These are phyloP conservation scores for Blastobotrys serpentis DNA, from an alignment of 1,139 yeast genomes.

Conservation along the genomic window DNA sequence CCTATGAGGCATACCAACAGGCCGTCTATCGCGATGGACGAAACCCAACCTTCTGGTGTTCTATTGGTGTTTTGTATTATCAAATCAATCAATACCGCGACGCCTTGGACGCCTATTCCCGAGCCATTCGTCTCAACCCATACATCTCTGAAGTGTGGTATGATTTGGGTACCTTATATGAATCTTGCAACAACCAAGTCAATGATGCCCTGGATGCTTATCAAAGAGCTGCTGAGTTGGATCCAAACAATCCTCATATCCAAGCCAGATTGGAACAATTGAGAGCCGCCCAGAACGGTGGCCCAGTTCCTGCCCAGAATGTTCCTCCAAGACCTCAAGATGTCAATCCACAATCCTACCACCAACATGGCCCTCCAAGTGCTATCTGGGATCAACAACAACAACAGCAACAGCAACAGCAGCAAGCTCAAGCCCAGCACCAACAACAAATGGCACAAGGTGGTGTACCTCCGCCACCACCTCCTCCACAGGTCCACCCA, in stretches of 20 bases:
- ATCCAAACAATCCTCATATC: constrained; percentile 91
- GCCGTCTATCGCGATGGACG: constrained; percentile 96
- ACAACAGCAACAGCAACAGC: constrained; percentile 27
- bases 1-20: constrained; percentile 97
- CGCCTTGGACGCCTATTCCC: constrained; percentile 94
- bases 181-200: constrained; percentile 93
- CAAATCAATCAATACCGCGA: constrained; percentile 95
- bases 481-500: constrained; percentile 32
- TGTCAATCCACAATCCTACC: constrained; percentile 45
- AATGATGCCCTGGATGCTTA: constrained; percentile 96
- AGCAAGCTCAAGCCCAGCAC: constrained; percentile 32
- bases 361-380: constrained; percentile 34
- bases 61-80: constrained; percentile 93
- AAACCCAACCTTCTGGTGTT: constrained; percentile 98
- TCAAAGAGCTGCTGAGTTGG: constrained; percentile 91
- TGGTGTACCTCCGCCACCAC: constrained; percentile 21
- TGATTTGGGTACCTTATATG: constrained; percentile 93
- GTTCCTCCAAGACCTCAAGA: constrained; percentile 42
- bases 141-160: constrained; percentile 98
- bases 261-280: constrained; percentile 88
- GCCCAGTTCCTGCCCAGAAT: constrained; percentile 43
- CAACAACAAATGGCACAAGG: constrained; percentile 26
- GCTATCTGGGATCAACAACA: constrained; percentile 34
- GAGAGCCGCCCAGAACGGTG: constrained; percentile 59
- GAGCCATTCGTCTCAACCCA: constrained; percentile 94